Evolutionary conservation across 1,284 basidiomycete genomes (phyloP).

Genomic region (Ceratobasidium sp.): DNA sequence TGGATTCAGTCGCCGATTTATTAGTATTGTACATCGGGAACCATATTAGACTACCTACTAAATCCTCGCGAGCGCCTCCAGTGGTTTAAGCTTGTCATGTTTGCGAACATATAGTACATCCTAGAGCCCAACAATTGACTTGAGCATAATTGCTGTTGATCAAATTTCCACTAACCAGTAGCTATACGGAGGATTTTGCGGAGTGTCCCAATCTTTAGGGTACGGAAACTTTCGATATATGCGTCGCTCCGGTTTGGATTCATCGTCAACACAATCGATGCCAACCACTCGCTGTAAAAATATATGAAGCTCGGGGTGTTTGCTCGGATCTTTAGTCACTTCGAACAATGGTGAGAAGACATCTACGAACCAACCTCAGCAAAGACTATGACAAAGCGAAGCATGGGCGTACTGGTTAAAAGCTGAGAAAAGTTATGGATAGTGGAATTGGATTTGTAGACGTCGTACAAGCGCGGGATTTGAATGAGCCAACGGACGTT

Average conservation of each 20-base stretch:
- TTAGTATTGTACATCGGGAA: not conserved
- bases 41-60: slow-evolving; percentile 63
- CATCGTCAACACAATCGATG: slow-evolving; percentile 98
- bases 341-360: slow-evolving; percentile 95
- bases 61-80: slow-evolving; percentile 91
- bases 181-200: slow-evolving; percentile 91
- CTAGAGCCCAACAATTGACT: slow-evolving; percentile 53
- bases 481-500: slow-evolving; percentile 99
- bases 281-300: slow-evolving; percentile 96
- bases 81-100: slow-evolving; percentile 92
- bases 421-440: slow-evolving; percentile 92
- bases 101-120: slow-evolving; percentile 98
- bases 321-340: slow-evolving; percentile 89
- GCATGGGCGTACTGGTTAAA: slow-evolving; percentile 73
- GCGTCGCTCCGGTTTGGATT: slow-evolving; percentile 91
- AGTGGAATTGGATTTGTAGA: slow-evolving; percentile 91
- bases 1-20: slow-evolving; percentile 48
- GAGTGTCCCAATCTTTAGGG: slow-evolving; percentile 88
- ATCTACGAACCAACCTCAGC: slow-evolving; percentile 60
- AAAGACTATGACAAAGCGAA: not conserved
- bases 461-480: slow-evolving; percentile 92
- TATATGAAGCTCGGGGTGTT: slow-evolving; percentile 93
- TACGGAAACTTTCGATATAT: slow-evolving; percentile 97
- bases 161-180: slow-evolving; percentile 72
- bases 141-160: not conserved